Evolutionary conservation across 371 early-diverging fungal genomes (phyloP), one percentile per base, ranked within the genome.

Genomic region (Mortierella sp.): DNA sequence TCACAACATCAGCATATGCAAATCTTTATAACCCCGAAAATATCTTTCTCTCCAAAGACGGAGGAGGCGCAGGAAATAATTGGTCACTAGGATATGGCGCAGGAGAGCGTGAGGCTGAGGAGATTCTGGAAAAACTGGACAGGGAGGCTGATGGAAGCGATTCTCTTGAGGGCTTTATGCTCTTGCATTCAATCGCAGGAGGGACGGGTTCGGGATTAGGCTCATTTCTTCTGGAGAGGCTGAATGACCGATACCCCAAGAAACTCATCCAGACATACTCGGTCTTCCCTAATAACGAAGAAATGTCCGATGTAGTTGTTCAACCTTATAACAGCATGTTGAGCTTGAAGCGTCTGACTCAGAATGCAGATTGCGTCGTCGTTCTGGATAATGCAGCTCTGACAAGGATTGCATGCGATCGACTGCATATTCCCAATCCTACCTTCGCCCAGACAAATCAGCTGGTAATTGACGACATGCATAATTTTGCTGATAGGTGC

Each of bases 251-350:
- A 62, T 99, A 94, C 77, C 99, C 99, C 18, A 99, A 99, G 78
- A 99, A 99, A 84, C 86, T 99, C 60, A 91, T 99, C 64, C 97
- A 97, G 77, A 98, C 99, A 1, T 99, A 98, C 78, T 98, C 99
- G 0, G 99, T 99, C n/a, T 99, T 99, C 78, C 99, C 99, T 4
- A 99, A 99, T 85, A 96, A 94, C 73, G 95, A 97, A 64, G 97
- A 97, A 75, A 93, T 96, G 55, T 95, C 95, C 20, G 99, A 99
- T 85, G 98, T 99, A 22, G 99, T 99, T 20, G 99, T 99, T 24
- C 99, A 99, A 84, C 99, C 99, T 8, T 99, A 99, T 84, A 99
- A 99, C 88, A 97, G 98, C 32, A 89, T 99, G 86, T 88, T 99
- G 57, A 93, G 96, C 39, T 86, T 99, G 69, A 96, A 97, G 85